phyloP scores from a whole-genome alignment of 1,284 basidiomycete species.

The Fomitopsis schrenkii region DNA sequence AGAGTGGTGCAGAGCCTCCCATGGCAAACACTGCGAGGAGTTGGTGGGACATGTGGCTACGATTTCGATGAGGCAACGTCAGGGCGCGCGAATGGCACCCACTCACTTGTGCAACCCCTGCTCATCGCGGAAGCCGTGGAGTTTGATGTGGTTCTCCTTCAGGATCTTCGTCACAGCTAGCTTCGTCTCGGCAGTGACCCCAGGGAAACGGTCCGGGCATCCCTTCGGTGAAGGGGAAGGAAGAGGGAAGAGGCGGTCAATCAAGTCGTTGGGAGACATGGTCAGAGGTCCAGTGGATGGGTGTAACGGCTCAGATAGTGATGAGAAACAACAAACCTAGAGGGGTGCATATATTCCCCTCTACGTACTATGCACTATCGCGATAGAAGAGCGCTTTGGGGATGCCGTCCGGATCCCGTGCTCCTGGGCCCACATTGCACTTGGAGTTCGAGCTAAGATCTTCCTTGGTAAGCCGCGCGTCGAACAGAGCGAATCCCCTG shows the following conservation, averaged over 20 bases:
- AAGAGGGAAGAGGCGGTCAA: conserved; percentile 17
- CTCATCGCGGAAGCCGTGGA: conserved; percentile 63
- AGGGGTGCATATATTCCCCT: too few relatives aligned
- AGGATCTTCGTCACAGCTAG: conserved; percentile 39
- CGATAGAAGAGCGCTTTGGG: too few relatives aligned
- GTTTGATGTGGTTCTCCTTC: conserved; percentile 51
- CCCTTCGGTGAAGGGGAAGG: conserved; percentile 9
- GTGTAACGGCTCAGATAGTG: too few relatives aligned
- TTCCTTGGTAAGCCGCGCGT: too few relatives aligned
- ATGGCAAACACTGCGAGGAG: conserved; percentile 47
- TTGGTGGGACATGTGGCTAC: conserved; percentile 35
- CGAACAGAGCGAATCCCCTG: too few relatives aligned
- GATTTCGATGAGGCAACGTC: neutral
- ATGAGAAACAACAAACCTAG: neutral
- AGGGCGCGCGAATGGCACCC: too few relatives aligned
- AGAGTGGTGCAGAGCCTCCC: conserved; percentile 37
- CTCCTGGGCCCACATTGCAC: too few relatives aligned
- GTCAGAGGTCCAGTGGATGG: too few relatives aligned
- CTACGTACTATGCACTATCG: too few relatives aligned
- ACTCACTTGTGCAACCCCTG: conserved; percentile 51
- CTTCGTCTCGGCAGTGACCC: conserved; percentile 44
- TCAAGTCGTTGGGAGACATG: conserved; percentile 8
- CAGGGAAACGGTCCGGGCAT: conserved; percentile 36
- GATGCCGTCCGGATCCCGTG: too few relatives aligned
- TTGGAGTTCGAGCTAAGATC: too few relatives aligned